These are phyloP conservation scores for Dentipellis fragilis DNA, from an alignment of 768 basidiomycete species.

Conservation along the genomic window DNA sequence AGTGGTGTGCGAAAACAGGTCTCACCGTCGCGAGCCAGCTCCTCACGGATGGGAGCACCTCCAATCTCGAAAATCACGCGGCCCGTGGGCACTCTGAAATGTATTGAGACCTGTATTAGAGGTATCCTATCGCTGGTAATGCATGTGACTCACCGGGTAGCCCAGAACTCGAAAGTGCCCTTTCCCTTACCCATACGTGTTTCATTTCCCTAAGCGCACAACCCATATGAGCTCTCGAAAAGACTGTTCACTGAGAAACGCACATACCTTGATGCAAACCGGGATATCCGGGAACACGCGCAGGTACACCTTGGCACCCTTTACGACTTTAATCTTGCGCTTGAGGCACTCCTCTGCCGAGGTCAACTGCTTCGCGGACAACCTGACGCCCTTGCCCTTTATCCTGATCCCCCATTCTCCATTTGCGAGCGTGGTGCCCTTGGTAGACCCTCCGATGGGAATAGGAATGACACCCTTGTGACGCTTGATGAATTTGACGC, in stretches of 20 bases:
- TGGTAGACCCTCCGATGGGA: constrained; percentile 81
- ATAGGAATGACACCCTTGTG: constrained; percentile 87
- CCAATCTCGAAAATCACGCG: constrained; percentile 93
- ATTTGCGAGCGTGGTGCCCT: constrained; percentile 86
- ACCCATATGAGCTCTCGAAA: background rate
- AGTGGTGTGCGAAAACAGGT: background rate
- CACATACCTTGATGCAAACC: constrained; percentile 85
- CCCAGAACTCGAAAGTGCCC: constrained; percentile 96
- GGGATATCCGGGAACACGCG: constrained; percentile 95
- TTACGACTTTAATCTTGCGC: constrained; percentile 81
- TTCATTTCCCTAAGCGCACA: constrained; percentile 70
- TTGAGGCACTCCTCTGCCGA: constrained; percentile 83
- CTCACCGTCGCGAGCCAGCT: constrained; percentile 83
- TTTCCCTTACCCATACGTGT: constrained; percentile 99
- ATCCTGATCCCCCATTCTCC: constrained; percentile 92
- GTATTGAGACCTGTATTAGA: background rate
- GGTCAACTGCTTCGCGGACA: constrained; percentile 84
- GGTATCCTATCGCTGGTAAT: no score
- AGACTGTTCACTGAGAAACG: constrained; percentile 10
- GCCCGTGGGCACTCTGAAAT: constrained; percentile 69
- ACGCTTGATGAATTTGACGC: constrained; percentile 76
- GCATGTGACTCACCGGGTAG: constrained; percentile 57
- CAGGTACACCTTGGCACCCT: constrained; percentile 79
- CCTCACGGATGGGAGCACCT: constrained; percentile 80
- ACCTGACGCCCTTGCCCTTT: constrained; percentile 67